phyloP scores from a whole-genome alignment of 352 stramenopile species.

The Globisporangium acanthophoron region DNA sequence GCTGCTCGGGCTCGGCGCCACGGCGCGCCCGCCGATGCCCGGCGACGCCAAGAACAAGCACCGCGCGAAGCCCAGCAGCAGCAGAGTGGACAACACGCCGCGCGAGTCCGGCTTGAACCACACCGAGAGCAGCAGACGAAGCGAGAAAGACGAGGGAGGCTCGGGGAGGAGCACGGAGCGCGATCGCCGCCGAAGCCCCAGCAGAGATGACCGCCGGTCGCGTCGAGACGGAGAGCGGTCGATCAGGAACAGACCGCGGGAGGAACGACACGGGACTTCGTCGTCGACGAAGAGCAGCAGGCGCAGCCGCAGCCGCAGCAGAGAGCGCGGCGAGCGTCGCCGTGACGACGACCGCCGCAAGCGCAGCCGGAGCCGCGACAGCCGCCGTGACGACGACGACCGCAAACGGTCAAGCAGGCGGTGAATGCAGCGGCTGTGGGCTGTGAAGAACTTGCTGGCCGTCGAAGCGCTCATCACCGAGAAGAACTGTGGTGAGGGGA shows the following conservation, averaged over 20 bases:
- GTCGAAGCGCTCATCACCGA: not conserved
- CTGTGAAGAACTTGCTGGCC: not conserved
- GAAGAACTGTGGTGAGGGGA: too few relatives aligned
- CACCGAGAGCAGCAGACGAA: constrained; percentile 5
- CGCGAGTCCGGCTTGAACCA: constrained; percentile 11
- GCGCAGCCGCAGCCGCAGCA: constrained; percentile 1
- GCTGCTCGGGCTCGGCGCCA: constrained; percentile 91
- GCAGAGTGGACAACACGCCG: not conserved
- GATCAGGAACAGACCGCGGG: not conserved
- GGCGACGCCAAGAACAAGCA: constrained; percentile 40
- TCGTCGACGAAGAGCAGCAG: not conserved
- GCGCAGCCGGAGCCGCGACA: constrained; percentile 26
- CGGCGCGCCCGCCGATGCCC: constrained; percentile 49
- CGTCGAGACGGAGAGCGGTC: constrained; percentile 1
- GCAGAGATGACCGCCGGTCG: constrained; percentile 8
- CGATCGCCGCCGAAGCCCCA: constrained; percentile 14
- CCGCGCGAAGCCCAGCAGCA: constrained; percentile 4
- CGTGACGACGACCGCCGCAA: constrained; percentile 12
- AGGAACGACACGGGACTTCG: not conserved
- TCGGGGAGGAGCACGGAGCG: not conserved
- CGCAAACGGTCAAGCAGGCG: constrained; percentile 21
- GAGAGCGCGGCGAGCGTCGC: constrained; percentile 5
- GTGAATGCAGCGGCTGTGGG: constrained; percentile 5
- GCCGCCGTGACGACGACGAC: constrained; percentile 12
- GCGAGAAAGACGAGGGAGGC: constrained; percentile 6